phyloP scores from a whole-genome alignment of 2,329 filamentous ascomycete species.

The Colletotrichum eleusines region DNA sequence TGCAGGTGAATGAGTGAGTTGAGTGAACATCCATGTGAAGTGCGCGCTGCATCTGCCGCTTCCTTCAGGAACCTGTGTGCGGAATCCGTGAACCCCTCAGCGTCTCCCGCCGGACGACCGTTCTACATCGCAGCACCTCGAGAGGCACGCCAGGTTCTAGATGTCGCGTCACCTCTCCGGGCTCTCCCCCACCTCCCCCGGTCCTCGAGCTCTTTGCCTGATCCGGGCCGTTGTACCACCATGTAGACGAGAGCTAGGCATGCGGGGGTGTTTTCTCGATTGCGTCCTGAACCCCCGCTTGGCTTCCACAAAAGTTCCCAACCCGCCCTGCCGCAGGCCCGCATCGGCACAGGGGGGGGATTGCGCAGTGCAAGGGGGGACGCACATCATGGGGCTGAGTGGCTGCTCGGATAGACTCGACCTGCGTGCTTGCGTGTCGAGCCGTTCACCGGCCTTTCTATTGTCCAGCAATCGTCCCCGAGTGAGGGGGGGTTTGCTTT shows the following conservation, averaged over 20 bases:
- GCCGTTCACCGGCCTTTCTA: neutral
- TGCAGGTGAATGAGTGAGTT: neutral
- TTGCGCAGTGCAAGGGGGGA: neutral
- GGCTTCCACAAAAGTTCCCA: conserved; percentile 42
- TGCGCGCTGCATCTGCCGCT: conserved; percentile 5
- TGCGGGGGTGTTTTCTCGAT: conserved; percentile 32
- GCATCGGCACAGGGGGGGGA: conserved; percentile 41
- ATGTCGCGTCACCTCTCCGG: neutral
- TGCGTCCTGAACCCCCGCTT: conserved; percentile 36
- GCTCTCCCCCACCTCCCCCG: neutral
- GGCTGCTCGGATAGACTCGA: conserved; percentile 3
- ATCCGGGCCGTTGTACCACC: conserved; percentile 13
- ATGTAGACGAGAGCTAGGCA: conserved; percentile 8
- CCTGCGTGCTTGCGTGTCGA: conserved; percentile 6
- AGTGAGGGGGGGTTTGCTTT: neutral
- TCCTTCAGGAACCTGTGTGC: conserved; percentile 9
- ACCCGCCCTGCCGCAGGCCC: conserved; percentile 39
- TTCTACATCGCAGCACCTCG: conserved; percentile 14
- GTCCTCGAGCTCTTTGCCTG: conserved; percentile 38
- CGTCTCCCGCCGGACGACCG: neutral
- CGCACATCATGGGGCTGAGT: conserved; percentile 11
- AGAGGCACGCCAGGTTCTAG: conserved; percentile 29
- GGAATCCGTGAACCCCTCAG: neutral
- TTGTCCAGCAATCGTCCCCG: neutral
- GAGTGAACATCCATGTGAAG: too few species aligned